Base-by-base conservation (phyloP, 83 land plant genomes). In the Thuja plicata region DNA sequence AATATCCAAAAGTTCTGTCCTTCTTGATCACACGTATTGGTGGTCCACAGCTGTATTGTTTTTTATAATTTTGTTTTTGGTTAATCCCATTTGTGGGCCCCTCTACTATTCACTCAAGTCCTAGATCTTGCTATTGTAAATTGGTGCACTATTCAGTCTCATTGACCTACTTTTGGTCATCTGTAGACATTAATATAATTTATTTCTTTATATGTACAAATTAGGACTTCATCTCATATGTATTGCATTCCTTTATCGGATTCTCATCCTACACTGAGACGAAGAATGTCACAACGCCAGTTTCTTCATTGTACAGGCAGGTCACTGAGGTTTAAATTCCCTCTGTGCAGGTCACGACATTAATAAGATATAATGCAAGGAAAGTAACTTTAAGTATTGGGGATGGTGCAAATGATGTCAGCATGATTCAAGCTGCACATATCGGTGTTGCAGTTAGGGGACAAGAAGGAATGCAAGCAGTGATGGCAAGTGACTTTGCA, bases 401-500 rank as follows among this genome's bases (percentile, higher is more conserved):
- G 34, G 91, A 90, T 88, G 92, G 92, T 40, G 92, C 86, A 13
- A 85, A 85, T 85, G 86, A 85, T 85, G 66, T 85, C 35, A 52
- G 86, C 60, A 85, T 85, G 92, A 91, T 91, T 30, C 92, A 89
- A 48, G 91, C 85, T 74, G 92, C 92, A 19, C 91, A 91, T 89
- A 35, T 91, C 79, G 91, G 92, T 3, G 91, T 91, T 73, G 92
- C 92, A 21, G 89, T 91, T 77, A 89, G 92, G 77, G 92, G 92
- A 37, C 91, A 91, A 37, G 92, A 91, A 89, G 92, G 92, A 74
- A 91, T 89, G 91, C 91, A 91, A 86, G 92, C 88, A 34, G 92
- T 91, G 30, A 89, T 91, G 92, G 92, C 92, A 19, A 89, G 88
- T 41, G 92, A 89, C 55, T 91, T 91, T 80, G 92, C 91, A 41